Percentiles rank a stretch among this genome's conserved stretches.
Evolutionary conservation across 306 rosid genomes (phyloP).

Genomic region (Vicia sativa): DNA sequence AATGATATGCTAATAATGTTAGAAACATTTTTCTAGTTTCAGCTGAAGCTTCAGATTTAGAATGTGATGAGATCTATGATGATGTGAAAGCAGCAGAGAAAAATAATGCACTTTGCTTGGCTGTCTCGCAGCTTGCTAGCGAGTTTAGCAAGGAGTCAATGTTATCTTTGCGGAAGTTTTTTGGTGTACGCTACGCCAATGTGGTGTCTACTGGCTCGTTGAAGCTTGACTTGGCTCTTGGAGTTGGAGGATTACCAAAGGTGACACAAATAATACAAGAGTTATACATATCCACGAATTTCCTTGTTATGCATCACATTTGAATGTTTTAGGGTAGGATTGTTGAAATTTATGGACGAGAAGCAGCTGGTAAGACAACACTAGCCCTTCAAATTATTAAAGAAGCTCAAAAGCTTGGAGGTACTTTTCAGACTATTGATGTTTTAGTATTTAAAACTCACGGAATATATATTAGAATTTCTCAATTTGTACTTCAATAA

Average conservation of each 20-base stretch:
- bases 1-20: not conserved
- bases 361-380: slow-evolving; percentile 90
- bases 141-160: slow-evolving; percentile 69
- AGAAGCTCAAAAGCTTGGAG: slow-evolving; percentile 94
- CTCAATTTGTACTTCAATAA: too few species aligned
- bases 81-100: slow-evolving; percentile 66
- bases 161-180: slow-evolving; percentile 63
- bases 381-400: slow-evolving; percentile 85
- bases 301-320: slow-evolving; percentile 15
- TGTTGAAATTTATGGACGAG: slow-evolving; percentile 84
- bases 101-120: slow-evolving; percentile 61
- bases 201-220: slow-evolving; percentile 77
- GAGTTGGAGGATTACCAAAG: slow-evolving; percentile 87
- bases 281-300: slow-evolving; percentile 5
- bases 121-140: slow-evolving; percentile 63
- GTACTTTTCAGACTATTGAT: slow-evolving; percentile 37
- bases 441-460: slow-evolving; percentile 12
- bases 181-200: slow-evolving; percentile 54
- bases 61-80: slow-evolving; percentile 52
- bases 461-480: too few species aligned
- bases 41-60: slow-evolving; percentile 58
- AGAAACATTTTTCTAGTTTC: slow-evolving; percentile 37
- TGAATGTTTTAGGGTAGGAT: slow-evolving; percentile 71
- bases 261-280: slow-evolving; percentile 32
- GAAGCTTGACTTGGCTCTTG: slow-evolving; percentile 87